A percentile compares a stretch with the other conserved stretches of the same genome.
Conservation (phyloP, 1,139 yeast species). For the Pichia kudriavzevii region DNA sequence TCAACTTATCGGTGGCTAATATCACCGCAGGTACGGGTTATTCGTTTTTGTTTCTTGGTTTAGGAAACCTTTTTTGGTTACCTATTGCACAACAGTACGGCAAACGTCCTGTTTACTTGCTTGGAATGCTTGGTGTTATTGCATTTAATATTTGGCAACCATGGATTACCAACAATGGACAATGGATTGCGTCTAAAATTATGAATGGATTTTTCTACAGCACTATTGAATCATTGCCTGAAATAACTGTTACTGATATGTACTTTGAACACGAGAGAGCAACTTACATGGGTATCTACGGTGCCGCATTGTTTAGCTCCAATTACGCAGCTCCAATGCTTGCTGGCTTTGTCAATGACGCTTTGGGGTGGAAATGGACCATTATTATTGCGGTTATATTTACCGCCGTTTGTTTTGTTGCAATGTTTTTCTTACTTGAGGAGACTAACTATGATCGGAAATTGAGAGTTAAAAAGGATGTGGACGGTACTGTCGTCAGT, state of each 20-base stretch:
- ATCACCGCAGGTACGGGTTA: slow-evolving; percentile 48
- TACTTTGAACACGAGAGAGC: slow-evolving; percentile 49
- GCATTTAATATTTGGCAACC: slow-evolving; percentile 39
- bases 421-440: slow-evolving; percentile 38
- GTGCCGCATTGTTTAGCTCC: slow-evolving; percentile 33
- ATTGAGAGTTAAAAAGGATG: slow-evolving; percentile 20
- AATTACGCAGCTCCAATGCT: slow-evolving; percentile 39
- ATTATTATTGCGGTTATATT: slow-evolving; percentile 41
- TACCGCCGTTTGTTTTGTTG: slow-evolving; percentile 37
- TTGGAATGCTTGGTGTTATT: slow-evolving; percentile 32
- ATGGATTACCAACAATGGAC: slow-evolving; percentile 32
- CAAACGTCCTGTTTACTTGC: slow-evolving; percentile 42
- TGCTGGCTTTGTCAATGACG: slow-evolving; percentile 42
- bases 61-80: slow-evolving; percentile 42
- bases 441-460: slow-evolving; percentile 38
- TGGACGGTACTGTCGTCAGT: slow-evolving; percentile 18
- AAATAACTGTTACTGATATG: slow-evolving; percentile 42
- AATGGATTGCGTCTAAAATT: slow-evolving; percentile 36
- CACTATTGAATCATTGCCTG: slow-evolving; percentile 50
- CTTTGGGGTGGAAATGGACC: slow-evolving; percentile 45
- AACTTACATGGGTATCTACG: slow-evolving; percentile 39
- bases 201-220: slow-evolving; percentile 45
- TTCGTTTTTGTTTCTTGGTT: slow-evolving; percentile 40
- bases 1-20: slow-evolving; percentile 31
- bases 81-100: slow-evolving; percentile 50